Evolutionary conservation across 108 stramenopile species (phyloP).

Genomic region (Chaetoceros tenuissimus): DNA sequence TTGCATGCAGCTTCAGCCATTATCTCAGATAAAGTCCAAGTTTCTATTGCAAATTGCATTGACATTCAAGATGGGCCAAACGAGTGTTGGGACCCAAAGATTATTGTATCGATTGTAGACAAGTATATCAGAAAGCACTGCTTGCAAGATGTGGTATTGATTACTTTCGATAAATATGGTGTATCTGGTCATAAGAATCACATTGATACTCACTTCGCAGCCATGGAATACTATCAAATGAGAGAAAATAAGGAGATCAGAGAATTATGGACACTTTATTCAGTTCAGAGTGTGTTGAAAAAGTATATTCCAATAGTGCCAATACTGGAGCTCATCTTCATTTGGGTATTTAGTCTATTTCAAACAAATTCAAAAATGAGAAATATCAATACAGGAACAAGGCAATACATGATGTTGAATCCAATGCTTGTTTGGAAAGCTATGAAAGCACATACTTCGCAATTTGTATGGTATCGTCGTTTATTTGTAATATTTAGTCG

Average conservation of each 20-base stretch:
- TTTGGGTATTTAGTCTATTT: conserved; percentile 8
- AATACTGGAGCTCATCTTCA: conserved; percentile 26
- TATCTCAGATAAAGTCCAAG: not conserved
- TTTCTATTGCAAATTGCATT: conserved; percentile 19
- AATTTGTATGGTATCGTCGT: conserved; percentile 86
- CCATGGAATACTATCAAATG: conserved; percentile 21
- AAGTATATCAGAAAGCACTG: conserved; percentile 1
- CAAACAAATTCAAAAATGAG: conserved; percentile 8
- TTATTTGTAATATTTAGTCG: conserved; percentile 72
- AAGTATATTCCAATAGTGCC: conserved; percentile 45
- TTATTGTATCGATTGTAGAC: not conserved
- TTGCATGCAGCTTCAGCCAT: conserved; percentile 19
- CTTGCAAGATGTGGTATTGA: conserved; percentile 14
- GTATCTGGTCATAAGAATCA: conserved; percentile 83
- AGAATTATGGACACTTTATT: conserved; percentile 24
- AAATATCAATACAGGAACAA: conserved; percentile 5
- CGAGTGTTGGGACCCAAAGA: conserved; percentile 26
- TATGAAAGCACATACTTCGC: conserved; percentile 70
- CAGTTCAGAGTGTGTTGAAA: conserved; percentile 21
- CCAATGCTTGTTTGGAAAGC: conserved; percentile 58
- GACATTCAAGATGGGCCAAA: conserved; percentile 32
- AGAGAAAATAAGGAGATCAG: conserved; percentile 1
- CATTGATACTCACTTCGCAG: conserved; percentile 55
- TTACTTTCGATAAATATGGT: conserved; percentile 69
- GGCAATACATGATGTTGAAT: not conserved